Percentiles rank a stretch among this genome's conserved stretches.
Evolutionary conservation across 1,284 basidiomycete species (phyloP).

Genomic region (Golubevia sp.): DNA sequence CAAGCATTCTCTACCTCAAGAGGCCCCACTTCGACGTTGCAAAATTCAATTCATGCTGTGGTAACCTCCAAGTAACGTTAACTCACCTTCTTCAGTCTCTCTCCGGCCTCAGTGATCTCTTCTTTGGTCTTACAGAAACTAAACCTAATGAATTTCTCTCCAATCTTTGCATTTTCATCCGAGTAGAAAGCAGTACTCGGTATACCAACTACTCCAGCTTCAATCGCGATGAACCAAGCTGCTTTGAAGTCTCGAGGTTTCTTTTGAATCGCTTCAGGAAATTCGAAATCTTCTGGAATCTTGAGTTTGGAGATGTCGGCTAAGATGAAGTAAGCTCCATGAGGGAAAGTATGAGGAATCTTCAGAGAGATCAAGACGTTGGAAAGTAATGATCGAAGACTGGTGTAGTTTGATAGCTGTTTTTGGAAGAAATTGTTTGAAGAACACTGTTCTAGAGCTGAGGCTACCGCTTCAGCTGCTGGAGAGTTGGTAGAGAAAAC

Average conservation of each 20-base stretch:
- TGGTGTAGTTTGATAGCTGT: neutral
- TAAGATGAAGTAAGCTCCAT: slow-evolving; percentile 50
- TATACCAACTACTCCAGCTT: slow-evolving; percentile 27
- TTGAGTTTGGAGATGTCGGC: slow-evolving; percentile 81
- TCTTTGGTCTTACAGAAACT: slow-evolving; percentile 53
- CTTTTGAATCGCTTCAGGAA: slow-evolving; percentile 76
- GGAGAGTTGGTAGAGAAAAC: slow-evolving; percentile 93
- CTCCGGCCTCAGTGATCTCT: slow-evolving; percentile 40
- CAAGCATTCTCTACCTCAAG: no score
- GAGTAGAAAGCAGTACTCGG: slow-evolving; percentile 55
- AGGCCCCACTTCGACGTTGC: no score
- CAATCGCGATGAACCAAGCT: slow-evolving; percentile 62
- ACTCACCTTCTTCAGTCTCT: slow-evolving; percentile 20
- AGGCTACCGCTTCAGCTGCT: slow-evolving; percentile 68
- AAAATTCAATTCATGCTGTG: no score
- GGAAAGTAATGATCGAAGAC: neutral
- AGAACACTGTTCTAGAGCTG: neutral
- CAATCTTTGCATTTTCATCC: slow-evolving; percentile 24
- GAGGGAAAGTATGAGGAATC: slow-evolving; percentile 17
- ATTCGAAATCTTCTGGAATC: slow-evolving; percentile 81
- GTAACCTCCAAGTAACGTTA: neutral
- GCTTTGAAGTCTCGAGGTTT: slow-evolving; percentile 86
- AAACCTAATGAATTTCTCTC: slow-evolving; percentile 46
- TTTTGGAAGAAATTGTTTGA: neutral
- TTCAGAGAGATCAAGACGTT: slow-evolving; percentile 67